These are phyloP conservation scores for Trichoderma citrinoviride DNA, from an alignment of 2,329 filamentous ascomycete species.

Conservation along the genomic window DNA sequence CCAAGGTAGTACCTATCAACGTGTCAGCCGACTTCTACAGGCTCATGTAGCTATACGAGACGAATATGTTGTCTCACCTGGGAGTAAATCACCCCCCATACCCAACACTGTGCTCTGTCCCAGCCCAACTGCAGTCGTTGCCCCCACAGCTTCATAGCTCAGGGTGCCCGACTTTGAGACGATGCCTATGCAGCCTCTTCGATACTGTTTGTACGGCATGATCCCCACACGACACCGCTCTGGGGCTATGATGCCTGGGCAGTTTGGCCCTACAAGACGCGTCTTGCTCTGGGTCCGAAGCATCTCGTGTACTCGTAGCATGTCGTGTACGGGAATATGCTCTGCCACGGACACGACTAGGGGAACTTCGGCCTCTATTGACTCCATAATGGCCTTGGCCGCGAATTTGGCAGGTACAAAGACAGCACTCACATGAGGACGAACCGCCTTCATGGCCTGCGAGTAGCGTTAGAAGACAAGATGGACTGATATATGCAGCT, in stretches of 20 bases:
- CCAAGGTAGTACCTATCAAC: conserved; percentile 57
- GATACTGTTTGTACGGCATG: conserved; percentile 42
- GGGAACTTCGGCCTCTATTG: conserved; percentile 74
- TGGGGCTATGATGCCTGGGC: conserved; percentile 75
- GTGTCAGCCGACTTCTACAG: not conserved
- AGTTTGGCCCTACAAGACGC: conserved; percentile 75
- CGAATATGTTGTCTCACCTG: conserved; percentile 43
- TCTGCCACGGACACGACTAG: conserved; percentile 77
- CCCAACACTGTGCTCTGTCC: conserved; percentile 76
- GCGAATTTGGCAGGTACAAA: conserved; percentile 58
- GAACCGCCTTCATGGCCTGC: conserved; percentile 36
- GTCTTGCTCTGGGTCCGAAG: conserved; percentile 69
- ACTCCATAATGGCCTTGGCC: conserved; percentile 66
- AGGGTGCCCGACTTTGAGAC: conserved; percentile 78
- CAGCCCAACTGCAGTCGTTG: conserved; percentile 68
- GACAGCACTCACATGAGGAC: conserved; percentile 22
- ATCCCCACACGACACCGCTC: conserved; percentile 56
- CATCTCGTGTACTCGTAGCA: conserved; percentile 67
- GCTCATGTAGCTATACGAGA: not conserved
- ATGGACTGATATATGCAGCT: not conserved
- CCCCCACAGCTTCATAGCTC: conserved; percentile 76
- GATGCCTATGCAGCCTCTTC: conserved; percentile 66
- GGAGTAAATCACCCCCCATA: conserved; percentile 73
- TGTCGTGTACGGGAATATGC: conserved; percentile 75
- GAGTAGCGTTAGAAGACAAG: not conserved